phyloP scores from a whole-genome alignment of 1,284 basidiomycete species.

The Cryptococcus sp. region DNA sequence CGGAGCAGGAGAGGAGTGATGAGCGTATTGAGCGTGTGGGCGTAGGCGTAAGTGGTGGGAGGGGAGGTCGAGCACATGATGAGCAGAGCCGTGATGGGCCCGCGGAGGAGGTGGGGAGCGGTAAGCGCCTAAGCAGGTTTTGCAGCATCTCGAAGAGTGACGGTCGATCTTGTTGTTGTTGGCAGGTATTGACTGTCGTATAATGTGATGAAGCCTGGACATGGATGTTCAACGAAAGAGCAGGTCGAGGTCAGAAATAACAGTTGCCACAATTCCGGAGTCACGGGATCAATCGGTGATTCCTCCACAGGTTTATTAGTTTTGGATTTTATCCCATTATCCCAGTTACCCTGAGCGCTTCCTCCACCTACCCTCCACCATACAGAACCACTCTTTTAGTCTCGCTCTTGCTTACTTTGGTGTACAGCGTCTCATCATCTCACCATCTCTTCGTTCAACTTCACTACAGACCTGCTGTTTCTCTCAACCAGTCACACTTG shows the following conservation, averaged over 20 bases:
- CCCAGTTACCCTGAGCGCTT: no score
- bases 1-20: slow-evolving; percentile 7
- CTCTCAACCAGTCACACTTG: no score
- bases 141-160: slow-evolving; percentile 10
- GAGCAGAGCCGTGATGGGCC: slow-evolving; percentile 19
- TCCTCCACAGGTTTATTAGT: neutral
- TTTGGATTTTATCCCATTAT: no score
- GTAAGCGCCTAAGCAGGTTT: slow-evolving; percentile 9
- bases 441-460: no score
- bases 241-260: neutral
- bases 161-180: neutral
- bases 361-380: slow-evolving; percentile 11
- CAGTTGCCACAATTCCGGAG: neutral
- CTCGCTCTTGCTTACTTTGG: neutral
- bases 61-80: slow-evolving; percentile 15
- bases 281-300: neutral
- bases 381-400: neutral
- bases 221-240: neutral
- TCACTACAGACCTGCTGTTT: no score
- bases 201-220: no score
- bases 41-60: slow-evolving; percentile 9
- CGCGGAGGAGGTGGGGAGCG: slow-evolving; percentile 1
- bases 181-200: no score
- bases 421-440: no score
- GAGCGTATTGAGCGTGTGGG: slow-evolving; percentile 5